Conservation (phyloP, 176 grass and related monocot species). For the Triticum timopheevii region DNA sequence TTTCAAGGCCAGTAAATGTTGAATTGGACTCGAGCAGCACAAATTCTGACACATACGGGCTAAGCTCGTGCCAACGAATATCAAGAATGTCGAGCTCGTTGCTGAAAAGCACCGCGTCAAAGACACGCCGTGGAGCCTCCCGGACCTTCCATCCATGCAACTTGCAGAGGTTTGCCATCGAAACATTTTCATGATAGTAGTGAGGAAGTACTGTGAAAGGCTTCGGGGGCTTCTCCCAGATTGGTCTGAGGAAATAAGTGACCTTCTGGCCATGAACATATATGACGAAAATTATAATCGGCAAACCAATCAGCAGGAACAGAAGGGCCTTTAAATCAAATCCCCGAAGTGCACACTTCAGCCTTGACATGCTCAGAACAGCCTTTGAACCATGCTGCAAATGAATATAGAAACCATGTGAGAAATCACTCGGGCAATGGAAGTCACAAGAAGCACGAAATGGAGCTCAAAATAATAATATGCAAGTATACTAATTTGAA, state of each 20-base stretch:
- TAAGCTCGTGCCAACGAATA: conserved; percentile 86
- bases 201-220: conserved; percentile 71
- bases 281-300: conserved; percentile 56
- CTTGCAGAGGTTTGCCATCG: conserved; percentile 74
- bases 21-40: conserved; percentile 86
- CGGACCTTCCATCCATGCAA: conserved; percentile 82
- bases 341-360: conserved; percentile 65
- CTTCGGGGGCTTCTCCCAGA: conserved; percentile 90
- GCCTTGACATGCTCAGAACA: conserved; percentile 71
- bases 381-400: conserved; percentile 68
- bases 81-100: conserved; percentile 87
- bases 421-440: conserved; percentile 14
- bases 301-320: conserved; percentile 62
- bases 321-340: conserved; percentile 76
- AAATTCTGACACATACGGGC: conserved; percentile 79
- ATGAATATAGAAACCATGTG: conserved; percentile 19
- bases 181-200: conserved; percentile 76
- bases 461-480: background rate
- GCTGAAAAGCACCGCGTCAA: conserved; percentile 83
- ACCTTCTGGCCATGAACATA: conserved; percentile 87
- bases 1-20: conserved; percentile 78
- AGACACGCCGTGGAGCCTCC: conserved; percentile 72
- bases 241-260: conserved; percentile 81
- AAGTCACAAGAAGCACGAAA: conserved; percentile 23
- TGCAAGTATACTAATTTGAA: conserved; percentile 10